phyloP scores from a whole-genome alignment of 768 basidiomycete species.

The Lactarius evosmus region DNA sequence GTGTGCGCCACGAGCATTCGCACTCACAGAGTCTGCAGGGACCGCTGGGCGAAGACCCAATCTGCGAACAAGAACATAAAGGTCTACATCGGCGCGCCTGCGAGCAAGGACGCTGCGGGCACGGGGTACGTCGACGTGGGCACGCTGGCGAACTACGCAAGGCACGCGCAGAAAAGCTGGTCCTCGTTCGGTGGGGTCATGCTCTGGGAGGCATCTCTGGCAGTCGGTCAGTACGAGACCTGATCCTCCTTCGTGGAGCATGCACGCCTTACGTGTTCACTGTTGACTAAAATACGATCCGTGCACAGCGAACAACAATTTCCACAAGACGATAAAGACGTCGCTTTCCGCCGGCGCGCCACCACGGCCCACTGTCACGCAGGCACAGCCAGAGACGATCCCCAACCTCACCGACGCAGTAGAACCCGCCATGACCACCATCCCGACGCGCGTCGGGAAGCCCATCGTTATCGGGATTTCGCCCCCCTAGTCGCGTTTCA shows the following conservation, averaged over 20 bases:
- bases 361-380: too few relatives aligned
- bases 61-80: constrained; percentile 47
- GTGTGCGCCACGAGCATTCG: not conserved
- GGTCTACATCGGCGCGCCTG: constrained; percentile 46
- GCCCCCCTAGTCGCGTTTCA: not conserved
- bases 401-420: not conserved
- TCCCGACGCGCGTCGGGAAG: not conserved
- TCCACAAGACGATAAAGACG: constrained; percentile 59
- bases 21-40: constrained; percentile 37
- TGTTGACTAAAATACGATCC: not conserved
- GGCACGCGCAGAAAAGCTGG: constrained; percentile 39
- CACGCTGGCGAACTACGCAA: constrained; percentile 37
- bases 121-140: constrained; percentile 39
- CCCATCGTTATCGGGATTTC: not conserved
- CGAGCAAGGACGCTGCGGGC: constrained; percentile 43
- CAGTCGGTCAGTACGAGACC: constrained; percentile 36
- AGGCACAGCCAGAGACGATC: not conserved
- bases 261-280: not conserved
- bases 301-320: constrained; percentile 50
- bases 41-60: constrained; percentile 44
- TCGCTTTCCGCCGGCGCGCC: not conserved
- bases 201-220: constrained; percentile 50
- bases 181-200: constrained; percentile 47
- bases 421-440: not conserved
- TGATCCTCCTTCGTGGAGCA: not conserved